Evolutionary conservation across 306 rosid species (phyloP).

Genomic region (Mucuna pruriens): DNA sequence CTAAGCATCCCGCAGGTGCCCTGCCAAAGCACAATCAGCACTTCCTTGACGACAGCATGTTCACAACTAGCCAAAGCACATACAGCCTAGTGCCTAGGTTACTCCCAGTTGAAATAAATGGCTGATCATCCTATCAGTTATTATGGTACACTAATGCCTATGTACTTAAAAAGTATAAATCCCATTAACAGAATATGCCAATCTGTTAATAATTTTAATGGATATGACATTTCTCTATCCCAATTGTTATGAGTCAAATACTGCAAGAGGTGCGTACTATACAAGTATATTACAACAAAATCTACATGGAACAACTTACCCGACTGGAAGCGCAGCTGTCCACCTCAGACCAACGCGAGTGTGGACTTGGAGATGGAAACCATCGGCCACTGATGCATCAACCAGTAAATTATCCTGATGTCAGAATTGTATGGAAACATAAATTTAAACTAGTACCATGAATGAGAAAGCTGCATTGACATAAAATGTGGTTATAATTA

Average conservation of each 20-base stretch:
- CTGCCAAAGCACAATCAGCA: not conserved
- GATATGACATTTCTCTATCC: not conserved
- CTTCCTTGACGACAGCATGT: slow-evolving; percentile 26
- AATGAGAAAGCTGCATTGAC: slow-evolving; percentile 46
- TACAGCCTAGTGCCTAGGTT: slow-evolving; percentile 7
- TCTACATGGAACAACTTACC: slow-evolving; percentile 56
- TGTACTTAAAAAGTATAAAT: slow-evolving; percentile 21
- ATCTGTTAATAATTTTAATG: slow-evolving; percentile 16
- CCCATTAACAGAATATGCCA: slow-evolving; percentile 24
- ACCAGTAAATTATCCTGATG: slow-evolving; percentile 85
- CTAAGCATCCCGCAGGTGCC: slow-evolving; percentile 22
- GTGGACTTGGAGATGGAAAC: slow-evolving; percentile 73
- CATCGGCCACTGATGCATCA: slow-evolving; percentile 98
- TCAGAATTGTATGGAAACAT: slow-evolving; percentile 77
- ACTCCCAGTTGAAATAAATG: slow-evolving; percentile 11
- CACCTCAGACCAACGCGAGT: slow-evolving; percentile 78
- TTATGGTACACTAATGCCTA: slow-evolving; percentile 5
- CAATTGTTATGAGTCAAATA: not conserved
- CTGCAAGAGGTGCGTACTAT: slow-evolving; percentile 25
- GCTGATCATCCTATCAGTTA: slow-evolving; percentile 20
- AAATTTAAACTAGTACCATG: slow-evolving; percentile 61
- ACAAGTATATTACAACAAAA: slow-evolving; percentile 15
- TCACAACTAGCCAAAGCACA: slow-evolving; percentile 24
- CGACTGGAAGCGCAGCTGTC: slow-evolving; percentile 83
- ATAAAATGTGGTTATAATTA: slow-evolving; percentile 41